Percentiles rank a stretch among this genome's conserved stretches.
These are phyloP conservation scores for Stropharia rugosoannulata DNA, from an alignment of 768 basidiomycete species.

Conservation along the genomic window DNA sequence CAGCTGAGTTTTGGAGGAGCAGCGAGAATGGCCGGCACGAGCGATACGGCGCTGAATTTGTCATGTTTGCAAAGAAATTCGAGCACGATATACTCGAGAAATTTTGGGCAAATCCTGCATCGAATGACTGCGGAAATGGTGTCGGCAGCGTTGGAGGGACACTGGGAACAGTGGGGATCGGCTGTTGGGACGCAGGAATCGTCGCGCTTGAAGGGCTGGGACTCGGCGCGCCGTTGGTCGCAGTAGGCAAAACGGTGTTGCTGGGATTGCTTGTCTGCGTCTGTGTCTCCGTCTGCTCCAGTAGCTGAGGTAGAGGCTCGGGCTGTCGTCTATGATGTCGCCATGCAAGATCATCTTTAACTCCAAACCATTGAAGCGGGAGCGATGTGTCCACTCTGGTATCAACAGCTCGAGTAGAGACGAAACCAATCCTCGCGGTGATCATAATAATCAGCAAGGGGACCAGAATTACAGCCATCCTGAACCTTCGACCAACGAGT, in stretches of 20 bases:
- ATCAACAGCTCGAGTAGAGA: conserved; percentile 45
- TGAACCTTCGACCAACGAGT: conserved; percentile 40
- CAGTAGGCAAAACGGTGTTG: background rate
- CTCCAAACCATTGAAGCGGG: conserved; percentile 24
- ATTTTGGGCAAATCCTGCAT: conserved; percentile 59
- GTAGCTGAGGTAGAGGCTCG: conserved; percentile 6
- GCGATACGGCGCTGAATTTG: conserved; percentile 55
- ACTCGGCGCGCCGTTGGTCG: conserved; percentile 12
- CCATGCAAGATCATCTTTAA: conserved; percentile 33
- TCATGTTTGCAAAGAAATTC: conserved; percentile 78
- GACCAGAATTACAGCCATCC: conserved; percentile 54
- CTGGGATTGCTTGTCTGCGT: background rate
- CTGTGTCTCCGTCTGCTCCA: background rate
- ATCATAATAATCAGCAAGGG: conserved; percentile 57
- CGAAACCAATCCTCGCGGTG: conserved; percentile 49
- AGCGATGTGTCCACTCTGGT: conserved; percentile 26
- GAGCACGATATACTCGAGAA: conserved; percentile 67
- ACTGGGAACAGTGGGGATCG: conserved; percentile 49
- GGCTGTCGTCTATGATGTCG: conserved; percentile 42
- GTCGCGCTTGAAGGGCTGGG: conserved; percentile 17
- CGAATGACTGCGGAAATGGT: conserved; percentile 79
- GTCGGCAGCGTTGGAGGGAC: conserved; percentile 56
- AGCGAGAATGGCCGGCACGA: conserved; percentile 77
- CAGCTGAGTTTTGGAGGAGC: conserved; percentile 51
- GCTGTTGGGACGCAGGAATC: conserved; percentile 21